Evolutionary conservation across 495 filamentous ascomycete species (phyloP).

Genomic region (Tetracladium marchalianum): DNA sequence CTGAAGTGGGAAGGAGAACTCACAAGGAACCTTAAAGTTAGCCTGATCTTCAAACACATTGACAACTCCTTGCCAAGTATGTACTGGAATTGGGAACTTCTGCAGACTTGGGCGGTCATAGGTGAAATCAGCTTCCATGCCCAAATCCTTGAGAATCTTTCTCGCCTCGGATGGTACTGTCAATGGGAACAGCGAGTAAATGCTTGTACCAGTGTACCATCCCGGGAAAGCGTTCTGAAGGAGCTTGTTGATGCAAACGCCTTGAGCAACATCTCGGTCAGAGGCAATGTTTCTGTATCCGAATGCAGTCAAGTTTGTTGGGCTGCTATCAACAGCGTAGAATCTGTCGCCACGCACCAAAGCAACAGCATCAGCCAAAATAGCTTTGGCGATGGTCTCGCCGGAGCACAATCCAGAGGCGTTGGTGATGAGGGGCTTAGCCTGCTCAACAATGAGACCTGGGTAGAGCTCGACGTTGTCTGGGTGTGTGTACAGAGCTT

Average conservation of each 20-base stretch:
- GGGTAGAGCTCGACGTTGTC: conserved; percentile 75
- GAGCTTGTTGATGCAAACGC: conserved; percentile 78
- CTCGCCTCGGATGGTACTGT: conserved; percentile 63
- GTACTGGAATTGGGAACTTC: conserved; percentile 40
- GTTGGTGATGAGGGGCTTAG: conserved; percentile 59
- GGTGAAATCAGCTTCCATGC: conserved; percentile 58
- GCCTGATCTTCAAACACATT: conserved; percentile 47
- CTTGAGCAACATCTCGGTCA: conserved; percentile 61
- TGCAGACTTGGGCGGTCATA: conserved; percentile 50
- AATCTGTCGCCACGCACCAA: conserved; percentile 76
- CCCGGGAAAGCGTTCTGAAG: conserved; percentile 68
- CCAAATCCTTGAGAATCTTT: conserved; percentile 64
- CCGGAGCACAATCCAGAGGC: conserved; percentile 72
- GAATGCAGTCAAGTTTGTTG: conserved; percentile 71
- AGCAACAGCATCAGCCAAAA: conserved; percentile 73
- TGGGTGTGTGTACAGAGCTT: conserved; percentile 64
- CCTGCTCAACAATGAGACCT: conserved; percentile 68
- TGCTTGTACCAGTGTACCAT: conserved; percentile 63
- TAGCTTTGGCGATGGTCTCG: conserved; percentile 72
- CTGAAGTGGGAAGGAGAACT: conserved; percentile 50
- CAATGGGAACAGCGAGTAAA: conserved; percentile 80
- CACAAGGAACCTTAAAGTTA: conserved; percentile 57
- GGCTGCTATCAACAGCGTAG: conserved; percentile 63
- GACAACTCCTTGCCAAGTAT: conserved; percentile 50
- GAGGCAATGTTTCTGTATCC: conserved; percentile 53